Evolutionary conservation across 495 filamentous ascomycete species (phyloP).

Genomic region (Peziza echinospora): DNA sequence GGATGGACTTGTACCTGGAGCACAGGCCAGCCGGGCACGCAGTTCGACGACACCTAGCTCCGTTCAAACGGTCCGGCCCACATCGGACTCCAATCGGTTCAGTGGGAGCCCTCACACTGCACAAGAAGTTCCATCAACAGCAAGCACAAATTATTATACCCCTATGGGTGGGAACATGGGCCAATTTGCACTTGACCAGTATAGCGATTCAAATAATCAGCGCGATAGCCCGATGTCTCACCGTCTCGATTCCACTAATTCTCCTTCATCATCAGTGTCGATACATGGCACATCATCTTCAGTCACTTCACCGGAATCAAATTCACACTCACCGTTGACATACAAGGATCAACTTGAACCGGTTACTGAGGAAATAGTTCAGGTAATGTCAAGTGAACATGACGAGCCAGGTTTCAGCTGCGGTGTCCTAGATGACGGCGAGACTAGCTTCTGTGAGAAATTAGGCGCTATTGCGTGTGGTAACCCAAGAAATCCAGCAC

Average conservation of each 20-base stretch:
- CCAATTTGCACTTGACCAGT: too few relatives aligned
- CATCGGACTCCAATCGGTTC: not conserved
- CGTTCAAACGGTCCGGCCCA: not conserved
- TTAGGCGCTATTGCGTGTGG: constrained; percentile 46
- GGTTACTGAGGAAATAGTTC: constrained; percentile 14
- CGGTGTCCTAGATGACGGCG: constrained; percentile 18
- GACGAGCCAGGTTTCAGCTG: constrained; percentile 6
- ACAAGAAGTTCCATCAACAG: not conserved
- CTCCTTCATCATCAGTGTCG: constrained; percentile 36
- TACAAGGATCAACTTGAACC: constrained; percentile 28
- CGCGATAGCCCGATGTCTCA: not conserved
- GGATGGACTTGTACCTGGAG: not conserved
- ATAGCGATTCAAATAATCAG: too few relatives aligned
- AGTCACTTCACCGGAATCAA: constrained; percentile 56
- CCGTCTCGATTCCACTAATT: constrained; percentile 24
- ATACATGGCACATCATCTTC: constrained; percentile 40
- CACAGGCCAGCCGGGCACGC: not conserved
- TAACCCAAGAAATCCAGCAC: constrained; percentile 46
- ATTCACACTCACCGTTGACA: not conserved
- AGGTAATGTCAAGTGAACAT: constrained; percentile 8
- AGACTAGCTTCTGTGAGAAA: constrained; percentile 40
- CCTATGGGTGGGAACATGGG: too few relatives aligned
- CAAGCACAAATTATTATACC: not conserved
- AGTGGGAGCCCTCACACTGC: not conserved
- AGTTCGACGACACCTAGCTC: not conserved